phyloP scores from a whole-genome alignment of 1,284 basidiomycete genomes.

The Cryptococcus sp. region DNA sequence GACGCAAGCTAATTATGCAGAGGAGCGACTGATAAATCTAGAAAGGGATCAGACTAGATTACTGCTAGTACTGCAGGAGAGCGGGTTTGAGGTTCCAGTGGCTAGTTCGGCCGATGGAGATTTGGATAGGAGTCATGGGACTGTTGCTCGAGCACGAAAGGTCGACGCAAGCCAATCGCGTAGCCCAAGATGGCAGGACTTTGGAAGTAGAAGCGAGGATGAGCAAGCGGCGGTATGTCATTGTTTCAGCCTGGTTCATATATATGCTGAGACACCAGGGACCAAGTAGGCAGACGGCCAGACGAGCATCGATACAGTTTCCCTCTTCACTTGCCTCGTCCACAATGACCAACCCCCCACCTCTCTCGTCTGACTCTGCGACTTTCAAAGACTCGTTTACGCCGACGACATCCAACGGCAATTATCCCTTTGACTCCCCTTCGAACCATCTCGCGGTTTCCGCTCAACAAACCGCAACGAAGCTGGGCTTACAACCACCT shows the following conservation, averaged over 20 bases:
- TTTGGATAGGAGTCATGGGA: conserved; percentile 5
- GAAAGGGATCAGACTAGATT: conserved; percentile 32
- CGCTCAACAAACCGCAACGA: background rate
- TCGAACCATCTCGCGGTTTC: background rate
- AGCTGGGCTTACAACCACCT: conserved; percentile 13
- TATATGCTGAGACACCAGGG: conserved; percentile 6
- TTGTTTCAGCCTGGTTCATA: background rate
- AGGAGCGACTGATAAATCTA: conserved; percentile 33
- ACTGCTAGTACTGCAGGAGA: conserved; percentile 24
- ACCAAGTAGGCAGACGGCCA: conserved; percentile 7
- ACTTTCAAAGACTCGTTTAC: conserved; percentile 35
- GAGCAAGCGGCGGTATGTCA: conserved; percentile 14
- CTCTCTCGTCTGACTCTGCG: conserved; percentile 24
- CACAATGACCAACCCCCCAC: conserved; percentile 10
- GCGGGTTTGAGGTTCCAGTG: conserved; percentile 23
- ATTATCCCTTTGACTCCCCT: conserved; percentile 34
- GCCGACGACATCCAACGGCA: conserved; percentile 18
- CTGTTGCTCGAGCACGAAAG: conserved; percentile 2
- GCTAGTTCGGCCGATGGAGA: conserved; percentile 17
- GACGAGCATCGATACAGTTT: conserved; percentile 24
- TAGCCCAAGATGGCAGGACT: conserved; percentile 19
- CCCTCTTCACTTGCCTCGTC: conserved; percentile 30
- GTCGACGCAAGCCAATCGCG: conserved; percentile 3
- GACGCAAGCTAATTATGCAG: conserved; percentile 11
- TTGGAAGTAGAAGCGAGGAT: conserved; percentile 13